These are phyloP conservation scores for Curvularia hawaiiensis DNA, from an alignment of 2,329 filamentous ascomycete species.

Conservation along the genomic window DNA sequence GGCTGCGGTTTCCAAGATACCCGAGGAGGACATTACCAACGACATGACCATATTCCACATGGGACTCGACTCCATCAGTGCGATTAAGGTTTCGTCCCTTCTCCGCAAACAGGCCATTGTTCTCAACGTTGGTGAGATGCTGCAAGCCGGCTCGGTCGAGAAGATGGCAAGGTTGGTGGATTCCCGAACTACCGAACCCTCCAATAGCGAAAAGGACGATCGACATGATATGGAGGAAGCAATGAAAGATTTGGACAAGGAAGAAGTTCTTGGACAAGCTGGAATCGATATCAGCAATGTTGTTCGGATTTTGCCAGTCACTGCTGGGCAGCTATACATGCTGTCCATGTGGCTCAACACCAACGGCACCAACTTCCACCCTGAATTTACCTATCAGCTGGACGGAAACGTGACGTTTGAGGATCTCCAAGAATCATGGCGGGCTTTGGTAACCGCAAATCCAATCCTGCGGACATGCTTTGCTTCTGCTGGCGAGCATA, in stretches of 20 bases:
- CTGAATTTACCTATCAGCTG: constrained; percentile 69
- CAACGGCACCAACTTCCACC: constrained; percentile 71
- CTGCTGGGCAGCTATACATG: constrained; percentile 82
- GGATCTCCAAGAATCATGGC: constrained; percentile 66
- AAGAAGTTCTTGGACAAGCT: constrained; percentile 46
- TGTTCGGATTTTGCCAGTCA: constrained; percentile 68
- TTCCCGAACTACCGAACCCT: constrained; percentile 5
- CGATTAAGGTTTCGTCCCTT: constrained; percentile 79
- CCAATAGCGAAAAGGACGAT: constrained; percentile 8
- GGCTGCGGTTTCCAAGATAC: constrained; percentile 64
- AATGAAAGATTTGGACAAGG: constrained; percentile 49
- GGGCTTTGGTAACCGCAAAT: constrained; percentile 57
- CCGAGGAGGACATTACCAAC: constrained; percentile 62
- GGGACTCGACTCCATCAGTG: constrained; percentile 88
- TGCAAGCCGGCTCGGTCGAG: constrained; percentile 67
- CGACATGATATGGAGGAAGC: constrained; percentile 16
- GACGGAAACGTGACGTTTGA: constrained; percentile 46
- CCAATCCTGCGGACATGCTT: constrained; percentile 74
- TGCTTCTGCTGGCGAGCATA: constrained; percentile 54
- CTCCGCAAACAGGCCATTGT: constrained; percentile 67
- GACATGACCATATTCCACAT: constrained; percentile 77
- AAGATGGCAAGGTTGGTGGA: constrained; percentile 62
- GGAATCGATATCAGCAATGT: constrained; percentile 55
- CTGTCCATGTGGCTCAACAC: constrained; percentile 76
- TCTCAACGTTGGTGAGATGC: constrained; percentile 72